phyloP scores from a whole-genome alignment of 176 grass and related monocot genomes.

The Guadua angustifolia region DNA sequence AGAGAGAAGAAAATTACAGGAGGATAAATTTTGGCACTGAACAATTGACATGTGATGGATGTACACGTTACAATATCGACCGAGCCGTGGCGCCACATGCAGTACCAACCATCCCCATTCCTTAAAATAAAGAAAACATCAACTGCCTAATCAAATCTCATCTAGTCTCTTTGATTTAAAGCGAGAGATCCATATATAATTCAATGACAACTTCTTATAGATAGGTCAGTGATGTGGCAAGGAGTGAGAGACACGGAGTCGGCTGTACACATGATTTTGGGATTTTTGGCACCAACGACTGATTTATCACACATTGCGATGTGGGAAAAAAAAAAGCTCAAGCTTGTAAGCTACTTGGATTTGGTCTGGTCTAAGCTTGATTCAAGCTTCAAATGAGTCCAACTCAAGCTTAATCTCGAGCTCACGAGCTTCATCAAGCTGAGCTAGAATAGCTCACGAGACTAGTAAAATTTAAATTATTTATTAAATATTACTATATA shows the following conservation, averaged over 20 bases:
- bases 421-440: no score
- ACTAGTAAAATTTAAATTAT: no score
- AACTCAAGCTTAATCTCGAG: no score
- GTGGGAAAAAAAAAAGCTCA: no score
- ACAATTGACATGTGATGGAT: not conserved
- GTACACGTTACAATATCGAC: not conserved
- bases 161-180: not conserved
- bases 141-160: not conserved
- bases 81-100: slow-evolving; percentile 33
- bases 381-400: no score
- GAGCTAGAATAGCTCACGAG: no score
- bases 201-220: not conserved
- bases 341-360: no score
- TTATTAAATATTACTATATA: no score
- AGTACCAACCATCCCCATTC: not conserved
- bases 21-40: not conserved
- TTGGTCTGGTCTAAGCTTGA: no score
- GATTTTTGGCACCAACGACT: not conserved
- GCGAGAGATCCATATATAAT: not conserved
- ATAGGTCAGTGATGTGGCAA: not conserved
- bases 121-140: not conserved
- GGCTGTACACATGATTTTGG: not conserved
- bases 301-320: no score
- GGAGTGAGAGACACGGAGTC: not conserved
- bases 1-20: no score